These are phyloP conservation scores for Spiraea crenata DNA, from an alignment of 331 rosid species.

Conservation along the genomic window DNA sequence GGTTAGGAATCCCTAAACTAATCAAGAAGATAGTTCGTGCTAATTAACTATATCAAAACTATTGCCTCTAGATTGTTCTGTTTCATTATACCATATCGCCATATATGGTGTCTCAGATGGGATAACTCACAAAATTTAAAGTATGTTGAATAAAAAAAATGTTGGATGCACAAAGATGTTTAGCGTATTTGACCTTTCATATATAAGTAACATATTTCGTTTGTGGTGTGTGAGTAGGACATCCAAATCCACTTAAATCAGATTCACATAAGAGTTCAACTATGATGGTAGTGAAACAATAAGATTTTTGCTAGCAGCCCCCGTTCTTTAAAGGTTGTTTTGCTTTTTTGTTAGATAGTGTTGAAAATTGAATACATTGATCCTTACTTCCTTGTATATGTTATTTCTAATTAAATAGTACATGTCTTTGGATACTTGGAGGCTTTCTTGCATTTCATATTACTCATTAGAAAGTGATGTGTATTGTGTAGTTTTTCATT, in stretches of 20 bases:
- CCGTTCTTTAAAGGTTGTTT: not conserved
- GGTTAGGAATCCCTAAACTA: constrained; percentile 27
- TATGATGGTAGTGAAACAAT: not conserved
- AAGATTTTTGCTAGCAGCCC: not conserved
- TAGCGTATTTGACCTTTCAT: not conserved
- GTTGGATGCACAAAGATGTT: no score
- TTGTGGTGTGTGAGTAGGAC: constrained; percentile 11
- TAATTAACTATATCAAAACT: not conserved
- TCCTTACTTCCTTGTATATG: not conserved
- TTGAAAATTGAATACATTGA: not conserved
- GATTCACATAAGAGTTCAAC: not conserved
- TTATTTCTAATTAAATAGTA: not conserved
- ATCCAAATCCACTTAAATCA: constrained; percentile 6
- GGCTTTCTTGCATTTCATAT: not conserved
- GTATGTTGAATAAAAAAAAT: no score
- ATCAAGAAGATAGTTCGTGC: constrained; percentile 19
- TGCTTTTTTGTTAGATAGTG: not conserved
- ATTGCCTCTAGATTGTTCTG: not conserved
- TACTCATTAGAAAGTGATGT: not conserved
- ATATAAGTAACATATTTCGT: constrained; percentile 1
- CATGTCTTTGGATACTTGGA: not conserved
- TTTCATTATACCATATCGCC: not conserved
- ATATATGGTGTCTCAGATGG: no score
- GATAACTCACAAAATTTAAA: no score
- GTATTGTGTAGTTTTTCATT: not conserved